These are phyloP conservation scores for Microbotryum scabiosae DNA, from an alignment of 1,284 basidiomycete genomes.

Conservation along the genomic window DNA sequence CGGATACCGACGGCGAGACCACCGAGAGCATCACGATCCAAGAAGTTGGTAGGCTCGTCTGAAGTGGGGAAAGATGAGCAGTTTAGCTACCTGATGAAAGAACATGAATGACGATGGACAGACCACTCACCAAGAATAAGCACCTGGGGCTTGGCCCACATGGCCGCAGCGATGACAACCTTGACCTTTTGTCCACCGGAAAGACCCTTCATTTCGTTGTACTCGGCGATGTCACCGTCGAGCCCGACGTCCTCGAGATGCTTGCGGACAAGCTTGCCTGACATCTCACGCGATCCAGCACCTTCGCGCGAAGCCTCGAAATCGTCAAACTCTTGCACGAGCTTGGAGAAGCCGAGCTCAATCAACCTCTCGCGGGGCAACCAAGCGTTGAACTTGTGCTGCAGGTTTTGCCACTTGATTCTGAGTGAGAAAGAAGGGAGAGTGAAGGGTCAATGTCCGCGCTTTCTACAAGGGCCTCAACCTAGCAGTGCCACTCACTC, in stretches of 20 bases:
- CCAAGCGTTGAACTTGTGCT: constrained; percentile 89
- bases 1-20: constrained; percentile 92
- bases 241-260: constrained; percentile 87
- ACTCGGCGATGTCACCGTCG: constrained; percentile 93
- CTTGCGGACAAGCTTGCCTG: constrained; percentile 69
- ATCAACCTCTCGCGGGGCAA: constrained; percentile 82
- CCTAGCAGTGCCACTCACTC: constrained; percentile 8
- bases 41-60: constrained; percentile 85
- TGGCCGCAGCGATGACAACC: constrained; percentile 77
- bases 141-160: constrained; percentile 91
- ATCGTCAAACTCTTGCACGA: constrained; percentile 93
- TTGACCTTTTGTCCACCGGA: constrained; percentile 44
- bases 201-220: constrained; percentile 80
- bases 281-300: constrained; percentile 76
- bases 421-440: neutral
- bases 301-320: constrained; percentile 90
- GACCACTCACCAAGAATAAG: constrained; percentile 31
- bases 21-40: constrained; percentile 64
- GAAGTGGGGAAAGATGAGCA: constrained; percentile 16
- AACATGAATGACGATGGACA: constrained; percentile 28
- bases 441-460: too few relatives aligned
- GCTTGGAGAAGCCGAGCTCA: constrained; percentile 80
- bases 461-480: too few relatives aligned
- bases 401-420: constrained; percentile 90
- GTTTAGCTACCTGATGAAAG: neutral